Percentiles rank a stretch among this genome's conserved stretches.
Conservation (phyloP, 768 basidiomycete species). For the Termitomyces sp. region DNA sequence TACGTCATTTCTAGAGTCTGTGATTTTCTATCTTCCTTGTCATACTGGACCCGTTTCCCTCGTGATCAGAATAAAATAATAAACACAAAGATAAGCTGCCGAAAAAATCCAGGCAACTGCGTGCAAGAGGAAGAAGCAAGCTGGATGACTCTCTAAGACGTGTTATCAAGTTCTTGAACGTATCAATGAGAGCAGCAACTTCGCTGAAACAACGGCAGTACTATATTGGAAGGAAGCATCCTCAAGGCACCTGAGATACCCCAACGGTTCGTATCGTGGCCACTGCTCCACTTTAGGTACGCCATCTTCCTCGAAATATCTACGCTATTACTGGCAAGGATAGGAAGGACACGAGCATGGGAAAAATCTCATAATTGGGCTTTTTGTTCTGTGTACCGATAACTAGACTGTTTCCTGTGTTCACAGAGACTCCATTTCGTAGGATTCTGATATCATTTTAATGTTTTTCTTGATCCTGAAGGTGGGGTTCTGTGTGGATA, state of each 20-base stretch:
- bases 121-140: background rate
- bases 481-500: too few relatives aligned
- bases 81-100: background rate
- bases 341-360: slow-evolving; percentile 15
- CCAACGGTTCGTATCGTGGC: background rate
- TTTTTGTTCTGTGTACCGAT: background rate
- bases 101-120: background rate
- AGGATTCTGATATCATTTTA: slow-evolving; percentile 19
- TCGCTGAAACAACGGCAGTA: background rate
- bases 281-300: background rate
- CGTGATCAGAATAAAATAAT: too few relatives aligned
- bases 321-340: slow-evolving; percentile 1
- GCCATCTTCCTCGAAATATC: background rate
- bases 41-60: too few relatives aligned
- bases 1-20: too few relatives aligned
- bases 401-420: slow-evolving; percentile 13
- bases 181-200: too few relatives aligned
- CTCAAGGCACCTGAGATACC: background rate
- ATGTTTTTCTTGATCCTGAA: slow-evolving; percentile 14
- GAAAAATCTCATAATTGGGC: slow-evolving; percentile 13
- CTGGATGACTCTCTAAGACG: background rate
- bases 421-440: slow-evolving; percentile 16
- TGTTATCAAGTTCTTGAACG: background rate
- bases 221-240: background rate
- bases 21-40: too few relatives aligned